A percentile compares a stretch with the other conserved stretches of the same genome.
phyloP scores from a whole-genome alignment of 208 protist species.

The Trypanosoma cruzi region DNA sequence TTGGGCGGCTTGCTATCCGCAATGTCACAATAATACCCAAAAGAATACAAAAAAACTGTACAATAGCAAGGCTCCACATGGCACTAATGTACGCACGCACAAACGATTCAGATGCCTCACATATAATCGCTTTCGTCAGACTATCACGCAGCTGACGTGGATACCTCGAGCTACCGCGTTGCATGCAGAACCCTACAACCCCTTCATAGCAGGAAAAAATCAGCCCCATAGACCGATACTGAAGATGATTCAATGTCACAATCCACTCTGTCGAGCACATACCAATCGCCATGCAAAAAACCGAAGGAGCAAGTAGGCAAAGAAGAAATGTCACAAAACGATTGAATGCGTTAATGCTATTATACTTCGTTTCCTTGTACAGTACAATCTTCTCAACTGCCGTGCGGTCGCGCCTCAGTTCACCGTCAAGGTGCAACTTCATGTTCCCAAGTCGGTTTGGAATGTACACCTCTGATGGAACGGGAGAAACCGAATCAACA shows the following conservation, averaged over 20 bases:
- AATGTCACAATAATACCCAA: conserved; percentile 31
- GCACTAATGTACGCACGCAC: conserved; percentile 38
- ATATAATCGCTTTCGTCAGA: conserved; percentile 40
- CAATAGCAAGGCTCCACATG: conserved; percentile 53
- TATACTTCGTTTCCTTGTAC: conserved; percentile 87
- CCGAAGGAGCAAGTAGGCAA: conserved; percentile 38
- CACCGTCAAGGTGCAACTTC: conserved; percentile 33
- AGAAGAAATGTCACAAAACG: conserved; percentile 59
- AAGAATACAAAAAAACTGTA: conserved; percentile 42
- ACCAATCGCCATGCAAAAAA: conserved; percentile 54
- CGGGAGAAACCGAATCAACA: background rate
- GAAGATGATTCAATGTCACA: conserved; percentile 27
- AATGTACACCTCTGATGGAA: conserved; percentile 14
- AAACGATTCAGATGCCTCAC: conserved; percentile 32
- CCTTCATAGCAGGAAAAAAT: conserved; percentile 51
- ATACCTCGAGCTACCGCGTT: conserved; percentile 26
- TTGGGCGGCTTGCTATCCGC: conserved; percentile 51
- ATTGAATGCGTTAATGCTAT: conserved; percentile 62
- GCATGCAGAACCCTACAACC: conserved; percentile 35
- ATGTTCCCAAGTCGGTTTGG: conserved; percentile 59
- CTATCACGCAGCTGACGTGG: conserved; percentile 32
- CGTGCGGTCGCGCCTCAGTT: conserved; percentile 32
- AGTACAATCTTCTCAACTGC: conserved; percentile 55
- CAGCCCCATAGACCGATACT: conserved; percentile 46
- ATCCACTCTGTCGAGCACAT: conserved; percentile 60